Evolutionary conservation across 2,329 filamentous ascomycete genomes (phyloP).

Genomic region (Rhinocladiella mackenziei): DNA sequence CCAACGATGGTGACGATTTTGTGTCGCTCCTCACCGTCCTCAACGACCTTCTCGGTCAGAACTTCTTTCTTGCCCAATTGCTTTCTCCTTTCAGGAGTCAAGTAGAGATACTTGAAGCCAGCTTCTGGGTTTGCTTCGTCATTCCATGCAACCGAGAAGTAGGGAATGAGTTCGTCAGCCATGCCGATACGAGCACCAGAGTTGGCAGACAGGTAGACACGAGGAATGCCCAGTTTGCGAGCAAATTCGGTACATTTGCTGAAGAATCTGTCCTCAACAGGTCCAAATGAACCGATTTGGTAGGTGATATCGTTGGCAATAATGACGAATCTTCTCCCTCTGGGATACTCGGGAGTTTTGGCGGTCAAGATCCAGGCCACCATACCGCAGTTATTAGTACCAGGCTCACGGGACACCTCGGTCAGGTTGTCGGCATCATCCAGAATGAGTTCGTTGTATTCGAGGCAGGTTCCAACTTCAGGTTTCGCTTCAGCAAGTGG

Average conservation of each 20-base stretch:
- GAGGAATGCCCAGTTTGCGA: slow-evolving; percentile 87
- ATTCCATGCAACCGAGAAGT: slow-evolving; percentile 98
- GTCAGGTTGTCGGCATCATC: slow-evolving; percentile 89
- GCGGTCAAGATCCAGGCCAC: slow-evolving; percentile 96
- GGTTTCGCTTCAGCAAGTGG: slow-evolving; percentile 76
- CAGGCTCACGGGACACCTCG: slow-evolving; percentile 90
- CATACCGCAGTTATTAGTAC: slow-evolving; percentile 96
- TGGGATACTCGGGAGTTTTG: slow-evolving; percentile 90
- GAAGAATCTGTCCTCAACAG: slow-evolving; percentile 96
- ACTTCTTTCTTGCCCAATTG: slow-evolving; percentile 78
- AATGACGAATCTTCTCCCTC: slow-evolving; percentile 87
- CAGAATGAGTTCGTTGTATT: slow-evolving; percentile 88
- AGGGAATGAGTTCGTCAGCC: slow-evolving; percentile 91
- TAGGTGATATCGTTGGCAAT: slow-evolving; percentile 99
- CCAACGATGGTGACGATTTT: slow-evolving; percentile 93
- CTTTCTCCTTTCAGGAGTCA: slow-evolving; percentile 80
- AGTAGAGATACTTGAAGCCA: slow-evolving; percentile 96
- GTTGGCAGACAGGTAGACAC: slow-evolving; percentile 97
- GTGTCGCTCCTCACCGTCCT: slow-evolving; percentile 84
- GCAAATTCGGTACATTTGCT: slow-evolving; percentile 97
- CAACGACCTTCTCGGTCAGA: slow-evolving; percentile 80
- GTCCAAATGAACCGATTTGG: slow-evolving; percentile 97
- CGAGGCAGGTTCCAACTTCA: slow-evolving; percentile 81
- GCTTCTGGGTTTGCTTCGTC: slow-evolving; percentile 72
- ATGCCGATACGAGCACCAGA: slow-evolving; percentile 96